Evolutionary conservation across 2,329 filamentous ascomycete species (phyloP).

Genomic region (Arachnomyces sp.): DNA sequence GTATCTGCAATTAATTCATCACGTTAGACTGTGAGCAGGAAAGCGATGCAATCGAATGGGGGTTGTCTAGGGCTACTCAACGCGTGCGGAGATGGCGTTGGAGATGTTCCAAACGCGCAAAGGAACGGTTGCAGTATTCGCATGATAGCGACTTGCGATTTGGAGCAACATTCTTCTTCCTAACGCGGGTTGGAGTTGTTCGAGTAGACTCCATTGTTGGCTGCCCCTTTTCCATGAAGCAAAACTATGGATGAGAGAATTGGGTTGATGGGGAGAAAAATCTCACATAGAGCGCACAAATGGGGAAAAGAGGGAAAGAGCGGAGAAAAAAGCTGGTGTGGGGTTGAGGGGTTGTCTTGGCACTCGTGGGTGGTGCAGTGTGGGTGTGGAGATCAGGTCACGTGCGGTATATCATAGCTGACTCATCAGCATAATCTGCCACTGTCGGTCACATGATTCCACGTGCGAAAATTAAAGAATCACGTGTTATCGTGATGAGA

Average conservation of each 20-base stretch:
- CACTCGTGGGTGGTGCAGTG: too few species aligned
- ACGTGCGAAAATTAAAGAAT: too few species aligned
- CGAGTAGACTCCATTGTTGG: constrained; percentile 34
- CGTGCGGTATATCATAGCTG: too few species aligned
- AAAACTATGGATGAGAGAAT: constrained; percentile 14
- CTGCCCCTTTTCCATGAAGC: constrained; percentile 8
- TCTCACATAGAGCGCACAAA: constrained; percentile 14
- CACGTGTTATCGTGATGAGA: too few species aligned
- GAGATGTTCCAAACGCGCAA: constrained; percentile 43
- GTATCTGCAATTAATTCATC: constrained; percentile 30
- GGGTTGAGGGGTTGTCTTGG: constrained; percentile 14
- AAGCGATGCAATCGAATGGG: constrained; percentile 5
- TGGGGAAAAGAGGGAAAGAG: constrained; percentile 27
- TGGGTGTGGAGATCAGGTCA: too few species aligned
- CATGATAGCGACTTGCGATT: constrained; percentile 42
- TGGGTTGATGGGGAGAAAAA: constrained; percentile 15
- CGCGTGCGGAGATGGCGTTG: constrained; percentile 46
- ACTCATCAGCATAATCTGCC: too few species aligned
- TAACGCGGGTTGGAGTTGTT: constrained; percentile 27
- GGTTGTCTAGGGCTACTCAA: constrained; percentile 32
- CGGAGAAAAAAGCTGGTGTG: constrained; percentile 32
- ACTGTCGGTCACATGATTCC: too few species aligned
- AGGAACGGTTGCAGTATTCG: constrained; percentile 42
- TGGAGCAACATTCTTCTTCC: constrained; percentile 33
- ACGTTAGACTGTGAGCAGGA: constrained; percentile 2